Percentiles rank a stretch among this genome's conserved stretches.
Evolutionary conservation across 352 stramenopile genomes (phyloP).

Genomic region (Phytopythium sindhum): DNA sequence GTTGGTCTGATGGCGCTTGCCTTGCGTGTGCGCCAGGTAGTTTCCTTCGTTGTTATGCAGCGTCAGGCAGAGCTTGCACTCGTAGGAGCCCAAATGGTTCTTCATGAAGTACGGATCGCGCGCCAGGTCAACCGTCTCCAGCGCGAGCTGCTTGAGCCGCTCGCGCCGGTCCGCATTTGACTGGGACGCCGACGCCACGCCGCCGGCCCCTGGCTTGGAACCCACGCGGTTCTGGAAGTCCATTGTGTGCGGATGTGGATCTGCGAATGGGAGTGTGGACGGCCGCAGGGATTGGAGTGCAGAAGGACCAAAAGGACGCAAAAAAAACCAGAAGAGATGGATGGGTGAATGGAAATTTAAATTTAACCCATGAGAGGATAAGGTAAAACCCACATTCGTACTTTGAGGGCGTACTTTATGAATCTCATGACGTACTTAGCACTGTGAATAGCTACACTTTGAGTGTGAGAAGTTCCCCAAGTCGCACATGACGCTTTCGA

Average conservation of each 20-base stretch:
- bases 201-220: conserved; percentile 75
- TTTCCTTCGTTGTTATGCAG: conserved; percentile 99
- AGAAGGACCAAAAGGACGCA: too few species aligned
- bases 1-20: conserved; percentile 98
- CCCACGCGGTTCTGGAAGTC: conserved; percentile 87
- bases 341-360: too few species aligned
- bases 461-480: too few species aligned
- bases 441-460: too few species aligned
- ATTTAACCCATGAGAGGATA: too few species aligned
- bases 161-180: conserved; percentile 94
- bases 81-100: conserved; percentile 98
- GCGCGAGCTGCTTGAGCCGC: conserved; percentile 94
- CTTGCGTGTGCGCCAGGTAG: conserved; percentile 99
- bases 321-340: too few species aligned
- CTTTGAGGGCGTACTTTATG: too few species aligned
- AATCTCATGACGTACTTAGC: too few species aligned
- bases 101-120: conserved; percentile 99
- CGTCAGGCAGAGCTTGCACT: conserved; percentile 99
- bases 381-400: too few species aligned
- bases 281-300: too few species aligned
- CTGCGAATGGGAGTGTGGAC: neutral
- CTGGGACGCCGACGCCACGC: conserved; percentile 75
- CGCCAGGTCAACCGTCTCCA: conserved; percentile 98
- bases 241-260: conserved; percentile 22
- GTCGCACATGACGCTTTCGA: too few species aligned